phyloP scores from a whole-genome alignment of 1,284 basidiomycete species.

The Moesziomyces parantarcticus region DNA sequence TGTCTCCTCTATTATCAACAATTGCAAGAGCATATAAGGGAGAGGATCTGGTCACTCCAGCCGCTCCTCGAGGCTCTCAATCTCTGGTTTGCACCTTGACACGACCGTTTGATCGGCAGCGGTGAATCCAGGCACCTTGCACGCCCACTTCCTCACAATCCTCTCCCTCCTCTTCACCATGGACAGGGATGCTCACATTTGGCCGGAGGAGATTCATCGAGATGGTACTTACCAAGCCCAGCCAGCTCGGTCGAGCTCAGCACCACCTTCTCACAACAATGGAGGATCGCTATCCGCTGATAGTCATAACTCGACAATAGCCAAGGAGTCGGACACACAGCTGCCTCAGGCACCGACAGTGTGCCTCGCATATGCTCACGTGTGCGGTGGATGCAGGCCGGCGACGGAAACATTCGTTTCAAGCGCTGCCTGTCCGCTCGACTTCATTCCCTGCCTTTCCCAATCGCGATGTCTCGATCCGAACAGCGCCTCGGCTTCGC shows the following conservation, averaged over 20 bases:
- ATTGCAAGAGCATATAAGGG: too few relatives aligned
- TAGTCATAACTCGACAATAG: neutral
- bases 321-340: neutral
- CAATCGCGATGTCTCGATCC: neutral
- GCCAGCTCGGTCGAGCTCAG: conserved; percentile 15
- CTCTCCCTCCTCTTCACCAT: conserved; percentile 1
- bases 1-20: too few relatives aligned
- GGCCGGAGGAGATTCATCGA: neutral
- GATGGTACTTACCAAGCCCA: neutral
- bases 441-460: neutral
- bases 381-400: neutral
- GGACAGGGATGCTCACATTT: conserved; percentile 8
- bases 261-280: conserved; percentile 2
- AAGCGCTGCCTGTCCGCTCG: neutral
- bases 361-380: neutral
- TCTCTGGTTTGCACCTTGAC: too few relatives aligned
- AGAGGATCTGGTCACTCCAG: too few relatives aligned
- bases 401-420: neutral
- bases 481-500: neutral
- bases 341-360: neutral
- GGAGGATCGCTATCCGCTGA: neutral
- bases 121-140: neutral
- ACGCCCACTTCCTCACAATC: neutral
- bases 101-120: neutral
- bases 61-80: too few relatives aligned